Base-by-base conservation (phyloP, 345 rosid genomes). In the Clausena lansium region DNA sequence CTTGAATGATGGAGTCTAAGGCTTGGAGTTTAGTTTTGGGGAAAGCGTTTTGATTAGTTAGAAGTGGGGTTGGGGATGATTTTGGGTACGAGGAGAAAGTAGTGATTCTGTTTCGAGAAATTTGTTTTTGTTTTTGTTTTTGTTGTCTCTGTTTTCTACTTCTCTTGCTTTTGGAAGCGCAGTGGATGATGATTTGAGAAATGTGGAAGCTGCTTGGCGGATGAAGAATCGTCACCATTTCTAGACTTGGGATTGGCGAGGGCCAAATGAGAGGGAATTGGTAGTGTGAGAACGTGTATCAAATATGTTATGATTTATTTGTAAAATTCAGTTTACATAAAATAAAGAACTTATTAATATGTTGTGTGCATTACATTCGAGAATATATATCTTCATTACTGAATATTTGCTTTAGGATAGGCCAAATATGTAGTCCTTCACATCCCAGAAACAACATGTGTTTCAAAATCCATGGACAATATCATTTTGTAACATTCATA, bases 41-140 rank as follows among this genome's bases (percentile, higher is more conserved):
- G 39, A 54, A 45, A 10, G 87, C 83, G 9, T 75, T 82, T 74
- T 67, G 73, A 25, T 74, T 74, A 82, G 82, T 67, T 45, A 87
- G 58, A 73, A 94, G 81, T 0, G 97, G 95, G 25, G 92, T 90
- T 6, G 89, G 91, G 65, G 88, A 80, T 66, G 97, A 79, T 81
- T 81, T 85, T 7, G 85, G 87, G 64, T 79, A 76, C 17, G 85
- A 75, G 74, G 72, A 45, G 28, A 81, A 82, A 62, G 71, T 25
- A 7, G 67, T 82, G 15, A 52, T 78, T 70, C 75, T 83, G 71
- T 70, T 39, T 55, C 61, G 36, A 11, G 28, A 72, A 59, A 55
- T 19, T 57, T 82, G 80, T 24, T 38, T 83, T 27, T 68, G 80
- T 24, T 38, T 83, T 27, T 68, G 87, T 47, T 79, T 73, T 58